Evolutionary conservation across 2,329 filamentous ascomycete species (phyloP), one percentile per base, ranked within the genome.

Genomic region (Aspergillus sp.): DNA sequence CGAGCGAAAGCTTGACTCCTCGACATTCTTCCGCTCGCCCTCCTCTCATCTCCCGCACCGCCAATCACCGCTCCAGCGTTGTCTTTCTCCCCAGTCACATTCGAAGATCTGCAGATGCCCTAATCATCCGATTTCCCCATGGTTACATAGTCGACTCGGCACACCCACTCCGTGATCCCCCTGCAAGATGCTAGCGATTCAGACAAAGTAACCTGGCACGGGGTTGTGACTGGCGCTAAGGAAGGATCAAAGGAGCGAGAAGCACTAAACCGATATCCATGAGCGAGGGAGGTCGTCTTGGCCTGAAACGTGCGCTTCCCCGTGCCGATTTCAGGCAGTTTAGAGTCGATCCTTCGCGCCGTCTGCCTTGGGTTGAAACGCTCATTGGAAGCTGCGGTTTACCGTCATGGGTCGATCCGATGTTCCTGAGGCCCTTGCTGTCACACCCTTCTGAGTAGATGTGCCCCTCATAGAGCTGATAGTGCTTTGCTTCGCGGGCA

Each of bases 11-110:
- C 44, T 55, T 49, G 43, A 46, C 40, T 24, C 21, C 21, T 39
- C 17, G 6, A 9, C n/a, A 31, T 27, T 40, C 35, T 19, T 51
- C 37, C 48, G 35, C 19, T 17, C 9, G 27, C 9, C 39, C 35
- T 49, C 50, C 21, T 50, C 53, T 55, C 53, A 55, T 55, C 35
- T 55, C 53, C 46, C 17, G 6, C 27, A 24, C 14, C 53, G 37
- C 52, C 46, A 55, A 55, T 55, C 46, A 50, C 14, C 4, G 17
- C 24, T 17, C 3, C 14, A 23, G 12, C 1, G 24, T 33, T 17
- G 17, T 43, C 24, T 21, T 47, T 23, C 24, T 33, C 7, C 23
- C 19, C 31, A 40, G 40, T 45, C 46, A 55, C 37, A 55, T 23
- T 55, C 14, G 19, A 17, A 31, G n/a, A 27, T 31, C 45, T 47